Conservation (phyloP, 805 yeast genomes). For the Nakazawaea peltata region DNA sequence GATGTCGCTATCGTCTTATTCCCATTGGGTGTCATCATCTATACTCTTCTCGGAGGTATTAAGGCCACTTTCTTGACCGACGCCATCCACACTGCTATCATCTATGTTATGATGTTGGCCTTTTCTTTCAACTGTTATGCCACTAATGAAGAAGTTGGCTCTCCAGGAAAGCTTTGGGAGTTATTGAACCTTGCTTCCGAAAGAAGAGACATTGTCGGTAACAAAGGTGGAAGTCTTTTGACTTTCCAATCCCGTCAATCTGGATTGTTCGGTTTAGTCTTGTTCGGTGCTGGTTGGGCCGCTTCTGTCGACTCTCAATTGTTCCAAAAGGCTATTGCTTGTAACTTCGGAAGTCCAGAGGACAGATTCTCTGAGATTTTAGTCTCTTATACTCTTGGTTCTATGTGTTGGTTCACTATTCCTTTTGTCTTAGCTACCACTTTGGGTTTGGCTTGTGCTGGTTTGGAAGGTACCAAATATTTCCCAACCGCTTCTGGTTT, state of each 20-base stretch:
- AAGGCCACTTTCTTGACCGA: slow-evolving; percentile 33
- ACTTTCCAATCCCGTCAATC: slow-evolving; percentile 21
- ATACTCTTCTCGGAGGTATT: slow-evolving; percentile 31
- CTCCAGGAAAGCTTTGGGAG: slow-evolving; percentile 26
- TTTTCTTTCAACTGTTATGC: slow-evolving; percentile 22
- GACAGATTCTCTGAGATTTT: slow-evolving; percentile 22
- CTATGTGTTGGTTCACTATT: slow-evolving; percentile 35
- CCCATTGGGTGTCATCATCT: slow-evolving; percentile 27
- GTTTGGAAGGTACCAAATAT: slow-evolving; percentile 17
- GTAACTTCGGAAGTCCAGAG: slow-evolving; percentile 22
- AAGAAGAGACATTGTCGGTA: slow-evolving; percentile 9
- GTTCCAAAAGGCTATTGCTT: slow-evolving; percentile 34
- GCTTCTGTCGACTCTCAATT: slow-evolving; percentile 24
- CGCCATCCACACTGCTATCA: slow-evolving; percentile 29
- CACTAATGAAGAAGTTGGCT: slow-evolving; percentile 22
- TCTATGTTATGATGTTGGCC: slow-evolving; percentile 21
- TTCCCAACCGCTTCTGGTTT: slow-evolving; percentile 17
- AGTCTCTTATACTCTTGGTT: slow-evolving; percentile 38
- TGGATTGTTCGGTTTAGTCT: slow-evolving; percentile 19
- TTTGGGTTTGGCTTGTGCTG: slow-evolving; percentile 32
- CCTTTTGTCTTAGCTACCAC: slow-evolving; percentile 28
- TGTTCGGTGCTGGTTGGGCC: slow-evolving; percentile 29
- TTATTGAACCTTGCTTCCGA: slow-evolving; percentile 20
- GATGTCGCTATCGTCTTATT: slow-evolving; percentile 26
- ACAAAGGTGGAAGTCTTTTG: slow-evolving; percentile 15